These are phyloP conservation scores for Ganoderma sp. DNA, from an alignment of 1,284 basidiomycete species.

Conservation along the genomic window DNA sequence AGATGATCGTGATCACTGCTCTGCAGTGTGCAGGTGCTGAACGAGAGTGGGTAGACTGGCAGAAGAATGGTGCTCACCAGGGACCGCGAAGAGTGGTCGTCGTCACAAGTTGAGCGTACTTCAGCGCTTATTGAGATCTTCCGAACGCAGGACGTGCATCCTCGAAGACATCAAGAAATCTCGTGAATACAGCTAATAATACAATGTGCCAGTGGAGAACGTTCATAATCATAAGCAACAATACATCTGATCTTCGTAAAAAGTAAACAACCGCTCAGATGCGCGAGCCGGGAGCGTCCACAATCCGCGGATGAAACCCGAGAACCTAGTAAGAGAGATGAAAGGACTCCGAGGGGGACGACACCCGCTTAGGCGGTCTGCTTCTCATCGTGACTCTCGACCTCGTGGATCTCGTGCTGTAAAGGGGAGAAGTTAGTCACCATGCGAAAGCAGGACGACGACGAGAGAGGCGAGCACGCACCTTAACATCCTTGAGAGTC, in stretches of 20 bases:
- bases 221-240: slow-evolving; percentile 4
- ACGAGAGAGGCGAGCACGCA: not conserved
- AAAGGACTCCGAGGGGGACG: not conserved
- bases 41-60: not conserved
- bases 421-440: not conserved
- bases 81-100: not conserved
- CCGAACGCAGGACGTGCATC: not conserved
- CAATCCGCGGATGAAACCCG: not conserved
- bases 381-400: slow-evolving; percentile 32
- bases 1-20: not conserved
- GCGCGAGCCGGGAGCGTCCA: not conserved
- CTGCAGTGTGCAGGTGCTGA: not conserved
- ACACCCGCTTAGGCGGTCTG: slow-evolving; percentile 11
- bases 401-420: slow-evolving; percentile 29
- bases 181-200: slow-evolving; percentile 13
- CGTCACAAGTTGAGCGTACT: not conserved
- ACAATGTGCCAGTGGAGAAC: slow-evolving; percentile 7
- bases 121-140: not conserved
- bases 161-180: not conserved
- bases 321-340: not conserved
- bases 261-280: not conserved
- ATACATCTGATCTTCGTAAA: not conserved
- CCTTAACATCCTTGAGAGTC: slow-evolving; percentile 55
- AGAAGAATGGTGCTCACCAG: not conserved
- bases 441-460: not conserved